Conservation (phyloP, 2,329 filamentous ascomycete species). For the Ambrosiella xylebori region DNA sequence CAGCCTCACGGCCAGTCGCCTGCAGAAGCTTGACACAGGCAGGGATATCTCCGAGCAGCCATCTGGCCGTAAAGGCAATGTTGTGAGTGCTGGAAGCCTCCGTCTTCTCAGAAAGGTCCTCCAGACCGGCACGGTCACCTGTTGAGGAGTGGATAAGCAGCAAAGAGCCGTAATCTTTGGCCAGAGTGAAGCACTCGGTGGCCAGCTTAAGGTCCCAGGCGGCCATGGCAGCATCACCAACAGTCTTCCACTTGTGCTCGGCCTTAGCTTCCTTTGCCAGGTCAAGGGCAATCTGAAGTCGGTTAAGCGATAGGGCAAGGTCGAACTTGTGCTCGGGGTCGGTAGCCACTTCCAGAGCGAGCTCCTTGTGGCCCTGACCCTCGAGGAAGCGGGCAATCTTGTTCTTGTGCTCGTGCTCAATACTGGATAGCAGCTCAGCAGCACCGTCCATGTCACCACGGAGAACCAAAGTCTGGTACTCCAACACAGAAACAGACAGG, state of each 20-base stretch:
- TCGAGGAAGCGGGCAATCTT: constrained; percentile 96
- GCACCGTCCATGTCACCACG: constrained; percentile 87
- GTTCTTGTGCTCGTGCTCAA: constrained; percentile 87
- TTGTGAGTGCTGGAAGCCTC: constrained; percentile 69
- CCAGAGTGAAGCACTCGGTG: constrained; percentile 80
- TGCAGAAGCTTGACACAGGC: constrained; percentile 65
- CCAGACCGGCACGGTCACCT: constrained; percentile 57
- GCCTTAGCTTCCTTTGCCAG: constrained; percentile 69
- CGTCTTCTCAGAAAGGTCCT: constrained; percentile 56
- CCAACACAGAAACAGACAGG: constrained; percentile 79
- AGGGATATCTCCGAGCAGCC: constrained; percentile 70
- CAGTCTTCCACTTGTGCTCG: constrained; percentile 97
- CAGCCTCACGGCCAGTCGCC: constrained; percentile 62
- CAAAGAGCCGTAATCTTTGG: constrained; percentile 77
- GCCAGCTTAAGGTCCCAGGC: constrained; percentile 79
- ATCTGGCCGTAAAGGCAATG: constrained; percentile 77
- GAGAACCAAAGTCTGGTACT: constrained; percentile 92
- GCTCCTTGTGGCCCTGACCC: constrained; percentile 90
- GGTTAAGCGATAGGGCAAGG: constrained; percentile 64
- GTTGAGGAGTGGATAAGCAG: constrained; percentile 80
- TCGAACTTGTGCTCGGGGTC: constrained; percentile 96
- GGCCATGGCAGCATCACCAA: constrained; percentile 76
- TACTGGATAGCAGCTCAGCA: constrained; percentile 63
- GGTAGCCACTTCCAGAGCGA: constrained; percentile 84
- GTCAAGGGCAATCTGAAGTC: constrained; percentile 70